Evolutionary conservation across 1,284 basidiomycete species (phyloP), one percentile per base, ranked within the genome.

Genomic region (Sanguinoderma infundibulare): DNA sequence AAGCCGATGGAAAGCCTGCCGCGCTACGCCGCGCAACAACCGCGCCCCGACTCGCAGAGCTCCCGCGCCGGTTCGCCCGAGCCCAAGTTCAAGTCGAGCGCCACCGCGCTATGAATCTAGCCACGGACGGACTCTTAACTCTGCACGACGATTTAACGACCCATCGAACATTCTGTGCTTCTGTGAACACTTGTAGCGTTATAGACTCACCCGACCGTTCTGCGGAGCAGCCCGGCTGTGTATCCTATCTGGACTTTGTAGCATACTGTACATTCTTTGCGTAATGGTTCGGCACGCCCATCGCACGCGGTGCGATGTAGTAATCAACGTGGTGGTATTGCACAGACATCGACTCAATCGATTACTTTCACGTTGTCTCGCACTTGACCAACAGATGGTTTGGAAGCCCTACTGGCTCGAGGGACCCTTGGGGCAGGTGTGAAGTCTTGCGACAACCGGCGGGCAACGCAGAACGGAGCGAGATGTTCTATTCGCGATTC

Each of bases 1-100:
- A 74, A 70, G 60, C 78, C 78, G 0, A 57, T 78, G 17, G 78
- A 79, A 67, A 70, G 74, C 32, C 72, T 78, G 32, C 76, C 78
- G 15, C 75, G 75, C 28, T 79, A 78, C 61, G 76, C 74, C 10
- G 24, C 49, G 20, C 59, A 71, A 6, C 65, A 68, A 10, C 67
- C 68, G 36, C 64, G 63, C 28, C 58, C 67, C n/a, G 61, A 68
- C 30, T 46, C 42, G 42, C 26, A 53, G n/a, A 62, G 61, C 57
- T 67, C 69, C 57, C 72, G 72, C 61, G 65, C 69, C 47, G 64
- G 67, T 28, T 64, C 73, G 62, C 71, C 73, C 38, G 70, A 72
- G 63, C 72, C 72, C 8, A 62, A 51, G 53, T 75, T 74, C 70
- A 73, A 73, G 68, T 74, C 74, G 2, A 74, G 73, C 56, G 57